These are phyloP conservation scores for Ascoidea asiatica DNA, from an alignment of 805 yeast species.

Conservation along the genomic window DNA sequence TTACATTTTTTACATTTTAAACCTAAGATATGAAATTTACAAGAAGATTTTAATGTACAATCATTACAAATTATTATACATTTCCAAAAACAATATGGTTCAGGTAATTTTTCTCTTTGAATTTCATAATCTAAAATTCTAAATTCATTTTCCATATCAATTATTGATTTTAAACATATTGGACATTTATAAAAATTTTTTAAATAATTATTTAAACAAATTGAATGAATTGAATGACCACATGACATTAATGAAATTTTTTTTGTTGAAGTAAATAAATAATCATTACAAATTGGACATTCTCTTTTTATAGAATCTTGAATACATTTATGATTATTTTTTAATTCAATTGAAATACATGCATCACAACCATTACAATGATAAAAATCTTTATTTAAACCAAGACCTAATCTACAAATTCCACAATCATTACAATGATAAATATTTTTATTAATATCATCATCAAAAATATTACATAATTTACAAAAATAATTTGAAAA, in stretches of 20 bases:
- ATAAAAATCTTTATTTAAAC: conserved; percentile 78
- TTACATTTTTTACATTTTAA: conserved; percentile 77
- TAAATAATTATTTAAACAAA: conserved; percentile 72
- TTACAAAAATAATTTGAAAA: conserved; percentile 70
- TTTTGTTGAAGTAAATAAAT: conserved; percentile 67
- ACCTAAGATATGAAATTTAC: conserved; percentile 73
- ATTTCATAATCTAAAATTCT: conserved; percentile 80
- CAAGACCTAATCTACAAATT: conserved; percentile 81
- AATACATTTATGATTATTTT: conserved; percentile 69
- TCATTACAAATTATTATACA: conserved; percentile 74
- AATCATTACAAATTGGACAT: conserved; percentile 89
- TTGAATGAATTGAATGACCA: conserved; percentile 88
- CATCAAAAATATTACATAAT: conserved; percentile 71
- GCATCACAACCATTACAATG: conserved; percentile 87
- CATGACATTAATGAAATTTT: conserved; percentile 87
- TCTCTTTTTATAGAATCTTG: conserved; percentile 81
- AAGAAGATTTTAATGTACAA: conserved; percentile 71
- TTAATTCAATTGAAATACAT: conserved; percentile 70
- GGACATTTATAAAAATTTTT: conserved; percentile 85
- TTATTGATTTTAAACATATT: conserved; percentile 69
- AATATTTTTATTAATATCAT: conserved; percentile 65
- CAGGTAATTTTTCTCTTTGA: conserved; percentile 60
- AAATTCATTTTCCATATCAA: conserved; percentile 82
- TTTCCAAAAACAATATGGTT: conserved; percentile 65
- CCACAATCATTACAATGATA: conserved; percentile 92